Evolutionary conservation across 495 filamentous ascomycete species (phyloP).

Genomic region (Penicillium turbatum): DNA sequence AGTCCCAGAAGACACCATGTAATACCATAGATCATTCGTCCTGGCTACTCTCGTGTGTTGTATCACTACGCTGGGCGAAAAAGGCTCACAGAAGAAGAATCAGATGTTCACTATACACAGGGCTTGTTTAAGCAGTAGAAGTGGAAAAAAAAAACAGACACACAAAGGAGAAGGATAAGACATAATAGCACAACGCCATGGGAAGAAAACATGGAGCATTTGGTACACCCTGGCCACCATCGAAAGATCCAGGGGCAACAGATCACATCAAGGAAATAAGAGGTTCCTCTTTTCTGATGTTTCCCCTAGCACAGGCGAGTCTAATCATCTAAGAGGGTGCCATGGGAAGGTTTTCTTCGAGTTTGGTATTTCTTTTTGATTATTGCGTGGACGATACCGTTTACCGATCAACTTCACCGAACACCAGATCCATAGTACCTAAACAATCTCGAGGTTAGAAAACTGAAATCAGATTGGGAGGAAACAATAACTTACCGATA

Average conservation of each 20-base stretch:
- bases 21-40: no score
- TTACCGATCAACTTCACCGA: conserved; percentile 68
- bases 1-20: no score
- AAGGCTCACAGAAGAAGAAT: conserved; percentile 15
- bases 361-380: conserved; percentile 25
- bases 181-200: conserved; percentile 36
- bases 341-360: conserved; percentile 23
- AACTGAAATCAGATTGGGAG: background rate
- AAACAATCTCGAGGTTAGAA: conserved; percentile 10
- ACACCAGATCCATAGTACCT: conserved; percentile 83
- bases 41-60: no score
- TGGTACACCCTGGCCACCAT: conserved; percentile 26
- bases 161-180: conserved; percentile 26
- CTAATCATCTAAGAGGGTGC: conserved; percentile 23
- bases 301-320: conserved; percentile 13
- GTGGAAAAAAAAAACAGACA: conserved; percentile 15
- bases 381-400: conserved; percentile 22
- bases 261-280: conserved; percentile 15
- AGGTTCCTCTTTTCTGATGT: conserved; percentile 14
- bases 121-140: conserved; percentile 23
- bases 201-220: conserved; percentile 29
- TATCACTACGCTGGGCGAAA: background rate
- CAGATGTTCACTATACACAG: conserved; percentile 34
- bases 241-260: conserved; percentile 18
- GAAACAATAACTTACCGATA: conserved; percentile 55